Evolutionary conservation across 148 eudicot genomes (phyloP).

Genomic region (Silene latifolia): DNA sequence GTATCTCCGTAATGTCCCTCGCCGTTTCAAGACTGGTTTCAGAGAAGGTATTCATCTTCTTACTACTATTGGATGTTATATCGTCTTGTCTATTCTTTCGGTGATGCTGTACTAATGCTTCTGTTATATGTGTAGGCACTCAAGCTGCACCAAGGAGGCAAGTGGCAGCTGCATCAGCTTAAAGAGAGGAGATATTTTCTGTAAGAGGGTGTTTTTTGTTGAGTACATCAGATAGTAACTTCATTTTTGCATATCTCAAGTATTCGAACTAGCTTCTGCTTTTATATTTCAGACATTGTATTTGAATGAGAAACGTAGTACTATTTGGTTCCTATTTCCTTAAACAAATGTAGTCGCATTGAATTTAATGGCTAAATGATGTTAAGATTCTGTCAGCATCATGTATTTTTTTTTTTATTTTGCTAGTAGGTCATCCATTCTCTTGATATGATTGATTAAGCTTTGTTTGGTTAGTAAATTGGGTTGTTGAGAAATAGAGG

Average conservation of each 20-base stretch:
- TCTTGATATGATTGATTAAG: too few relatives aligned
- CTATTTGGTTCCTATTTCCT: neutral
- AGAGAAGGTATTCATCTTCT: conserved; percentile 57
- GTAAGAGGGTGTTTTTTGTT: conserved; percentile 3
- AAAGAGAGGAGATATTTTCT: conserved; percentile 6
- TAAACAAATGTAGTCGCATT: neutral
- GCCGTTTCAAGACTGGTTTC: conserved; percentile 82
- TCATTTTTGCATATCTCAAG: conserved; percentile 10
- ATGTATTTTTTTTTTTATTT: neutral
- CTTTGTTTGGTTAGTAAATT: too few relatives aligned
- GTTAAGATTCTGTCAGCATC: conserved; percentile 3
- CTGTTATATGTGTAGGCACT: conserved; percentile 43
- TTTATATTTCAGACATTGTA: neutral
- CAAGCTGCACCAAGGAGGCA: conserved; percentile 83
- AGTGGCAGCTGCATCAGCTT: conserved; percentile 53
- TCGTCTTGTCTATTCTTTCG: too few relatives aligned
- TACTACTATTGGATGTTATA: too few relatives aligned
- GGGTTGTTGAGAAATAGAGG: too few relatives aligned
- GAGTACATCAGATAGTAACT: conserved; percentile 17
- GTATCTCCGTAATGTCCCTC: conserved; percentile 83
- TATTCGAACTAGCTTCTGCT: neutral
- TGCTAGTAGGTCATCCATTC: neutral
- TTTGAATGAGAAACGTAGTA: conserved; percentile 14
- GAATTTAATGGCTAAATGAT: conserved; percentile 14
- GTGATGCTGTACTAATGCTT: neutral